Base-by-base conservation (phyloP, 345 rosid genomes). In the Rhizophora mangle region DNA sequence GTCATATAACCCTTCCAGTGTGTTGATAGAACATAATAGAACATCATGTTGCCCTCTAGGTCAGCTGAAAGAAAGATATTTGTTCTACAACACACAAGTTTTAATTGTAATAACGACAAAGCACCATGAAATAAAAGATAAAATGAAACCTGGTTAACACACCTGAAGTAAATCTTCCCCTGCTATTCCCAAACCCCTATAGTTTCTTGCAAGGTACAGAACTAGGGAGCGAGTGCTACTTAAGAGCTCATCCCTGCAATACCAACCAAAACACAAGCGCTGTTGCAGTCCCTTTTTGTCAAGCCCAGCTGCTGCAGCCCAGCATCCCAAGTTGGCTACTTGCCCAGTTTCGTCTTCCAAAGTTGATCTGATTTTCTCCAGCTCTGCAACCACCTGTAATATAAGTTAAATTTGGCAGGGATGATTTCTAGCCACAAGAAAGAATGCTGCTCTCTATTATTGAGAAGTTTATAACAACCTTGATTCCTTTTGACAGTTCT, bases 241-340 rank as follows among this genome's bases (percentile, higher is more conserved):
- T 64, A 92, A 60, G 62, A 92, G 82, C 81, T 85, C 91, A 62
- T 90, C 89, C 84, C 86, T 81, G 86, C 96, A 92, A 73, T 76
- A 72, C 95, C 95, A 85, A 76, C 96, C 98, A 68, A 76, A 88
- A 69, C 65, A 80, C 77, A 90, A 79, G 60, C 77, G 76, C 64
- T 81, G 85, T 56, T 77, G 84, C 72, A 92, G 86, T 71, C 60
- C 81, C 73, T 83, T 90, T 83, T 83, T 81, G 65, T 80, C 83
- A 72, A 87, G 78, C 62, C 85, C 89, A 57, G 91, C 89, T 74
- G 96, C 96, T 86, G 83, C 83, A 34, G 98, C 96, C 92, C 98
- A 92, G 85, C 86, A 75, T 69, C 85, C 77, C 80, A 87, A 65
- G 74, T 87, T 84, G 27, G 74, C 87, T 32, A 66, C 85, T 72